Percentiles rank a stretch among this genome's conserved stretches.
phyloP scores from a whole-genome alignment of 805 yeast genomes.

The Wickerhamiella dianesei region DNA sequence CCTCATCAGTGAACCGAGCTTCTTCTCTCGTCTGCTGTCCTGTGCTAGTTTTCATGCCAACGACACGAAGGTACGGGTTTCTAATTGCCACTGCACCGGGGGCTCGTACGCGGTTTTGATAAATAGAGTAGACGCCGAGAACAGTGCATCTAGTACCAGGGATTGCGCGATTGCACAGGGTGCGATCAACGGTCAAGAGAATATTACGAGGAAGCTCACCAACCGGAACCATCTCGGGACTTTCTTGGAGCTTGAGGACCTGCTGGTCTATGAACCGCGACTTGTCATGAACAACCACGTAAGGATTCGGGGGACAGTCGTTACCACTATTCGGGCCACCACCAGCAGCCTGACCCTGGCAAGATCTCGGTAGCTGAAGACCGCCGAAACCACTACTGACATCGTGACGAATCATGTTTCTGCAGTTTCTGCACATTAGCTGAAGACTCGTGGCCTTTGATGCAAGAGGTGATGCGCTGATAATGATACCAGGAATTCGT shows the following conservation, averaged over 20 bases:
- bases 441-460: constrained; percentile 79
- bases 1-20: constrained; percentile 70
- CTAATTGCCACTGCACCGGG: constrained; percentile 68
- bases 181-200: constrained; percentile 73
- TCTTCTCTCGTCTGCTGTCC: constrained; percentile 52
- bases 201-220: constrained; percentile 98
- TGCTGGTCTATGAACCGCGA: constrained; percentile 94
- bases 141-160: constrained; percentile 93
- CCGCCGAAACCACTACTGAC: constrained; percentile 60
- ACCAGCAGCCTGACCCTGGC: constrained; percentile 44
- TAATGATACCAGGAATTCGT: constrained; percentile 82
- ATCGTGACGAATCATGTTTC: constrained; percentile 56
- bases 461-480: constrained; percentile 74
- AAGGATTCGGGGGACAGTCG: constrained; percentile 85
- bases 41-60: constrained; percentile 78
- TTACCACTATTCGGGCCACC: constrained; percentile 28
- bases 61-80: constrained; percentile 75
- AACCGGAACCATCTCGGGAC: constrained; percentile 98
- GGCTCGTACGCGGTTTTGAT: constrained; percentile 50
- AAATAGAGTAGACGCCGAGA: constrained; percentile 85
- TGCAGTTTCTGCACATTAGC: constrained; percentile 76
- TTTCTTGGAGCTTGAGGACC: constrained; percentile 80
- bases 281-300: constrained; percentile 83
- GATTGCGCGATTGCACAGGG: constrained; percentile 74
- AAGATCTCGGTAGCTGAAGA: constrained; percentile 50